Percentiles rank a stretch among this genome's conserved stretches.
These are phyloP conservation scores for Tetrapisispora iriomotensis DNA, from an alignment of 805 yeast species.

Conservation along the genomic window DNA sequence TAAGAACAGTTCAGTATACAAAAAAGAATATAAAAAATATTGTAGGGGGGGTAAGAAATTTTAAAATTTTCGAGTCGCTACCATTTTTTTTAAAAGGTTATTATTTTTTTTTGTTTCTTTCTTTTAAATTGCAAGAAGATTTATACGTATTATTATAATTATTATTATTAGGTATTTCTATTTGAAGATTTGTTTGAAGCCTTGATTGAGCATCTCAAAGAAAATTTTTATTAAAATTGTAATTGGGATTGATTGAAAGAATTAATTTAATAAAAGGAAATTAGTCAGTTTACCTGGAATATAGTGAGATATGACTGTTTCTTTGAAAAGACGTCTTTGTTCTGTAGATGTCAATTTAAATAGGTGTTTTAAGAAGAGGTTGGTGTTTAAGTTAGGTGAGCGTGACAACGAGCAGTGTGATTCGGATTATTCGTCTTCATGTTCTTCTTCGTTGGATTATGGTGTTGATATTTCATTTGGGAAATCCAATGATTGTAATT, in stretches of 20 bases:
- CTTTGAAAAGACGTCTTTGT: constrained; percentile 3
- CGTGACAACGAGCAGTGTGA: neutral
- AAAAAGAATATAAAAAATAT: too few species aligned
- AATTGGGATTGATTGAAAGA: neutral
- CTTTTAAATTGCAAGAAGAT: neutral
- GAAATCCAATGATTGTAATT: neutral
- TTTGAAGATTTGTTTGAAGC: too few species aligned
- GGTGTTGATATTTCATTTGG: too few species aligned
- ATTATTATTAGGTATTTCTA: too few species aligned
- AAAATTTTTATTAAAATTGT: neutral
- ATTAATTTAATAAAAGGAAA: neutral
- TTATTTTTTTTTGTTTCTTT: neutral
- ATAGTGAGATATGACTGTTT: constrained; percentile 1
- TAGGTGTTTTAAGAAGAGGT: neutral
- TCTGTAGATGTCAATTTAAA: neutral
- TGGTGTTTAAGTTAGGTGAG: neutral
- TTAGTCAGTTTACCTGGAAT: too few species aligned
- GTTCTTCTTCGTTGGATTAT: neutral
- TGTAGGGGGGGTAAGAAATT: too few species aligned
- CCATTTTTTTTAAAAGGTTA: neutral
- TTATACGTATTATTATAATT: too few species aligned
- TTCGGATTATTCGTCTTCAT: neutral
- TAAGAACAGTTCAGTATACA: neutral
- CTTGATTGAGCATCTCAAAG: constrained; percentile 25
- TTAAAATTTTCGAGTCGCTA: neutral